phyloP scores from a whole-genome alignment of 139 green algal species.

The Edaphochlamys debaryana region DNA sequence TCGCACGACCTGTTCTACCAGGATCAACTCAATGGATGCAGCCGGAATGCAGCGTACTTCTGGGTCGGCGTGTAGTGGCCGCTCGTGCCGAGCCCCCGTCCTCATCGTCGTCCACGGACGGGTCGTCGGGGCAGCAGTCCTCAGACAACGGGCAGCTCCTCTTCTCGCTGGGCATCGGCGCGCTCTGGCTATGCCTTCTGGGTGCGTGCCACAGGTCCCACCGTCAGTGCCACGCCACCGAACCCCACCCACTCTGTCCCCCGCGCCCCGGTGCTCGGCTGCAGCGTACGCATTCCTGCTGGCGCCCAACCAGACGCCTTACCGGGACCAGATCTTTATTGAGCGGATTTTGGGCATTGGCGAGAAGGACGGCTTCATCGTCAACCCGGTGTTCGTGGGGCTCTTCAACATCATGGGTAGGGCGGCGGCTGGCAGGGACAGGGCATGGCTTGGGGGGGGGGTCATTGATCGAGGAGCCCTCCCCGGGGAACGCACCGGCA shows the following conservation, averaged over 20 bases:
- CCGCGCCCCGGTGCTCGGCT: not conserved
- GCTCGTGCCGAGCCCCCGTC: no score
- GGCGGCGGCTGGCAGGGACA: constrained; percentile 72
- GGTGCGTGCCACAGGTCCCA: not conserved
- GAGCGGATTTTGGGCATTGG: constrained; percentile 70
- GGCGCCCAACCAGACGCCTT: constrained; percentile 85
- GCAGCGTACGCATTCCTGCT: constrained; percentile 77
- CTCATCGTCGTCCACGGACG: no score
- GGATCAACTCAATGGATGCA: no score
- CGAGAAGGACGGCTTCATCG: constrained; percentile 48
- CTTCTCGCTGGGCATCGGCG: constrained; percentile 32
- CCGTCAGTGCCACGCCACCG: not conserved
- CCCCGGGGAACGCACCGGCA: no score
- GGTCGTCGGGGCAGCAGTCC: no score
- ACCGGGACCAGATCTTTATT: constrained; percentile 74
- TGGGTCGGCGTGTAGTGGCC: no score
- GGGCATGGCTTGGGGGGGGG: not conserved
- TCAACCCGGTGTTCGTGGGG: constrained; percentile 43
- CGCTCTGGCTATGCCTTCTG: constrained; percentile 34
- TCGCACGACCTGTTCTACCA: no score
- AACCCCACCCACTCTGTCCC: not conserved
- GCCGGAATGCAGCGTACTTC: no score
- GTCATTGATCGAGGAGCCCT: no score
- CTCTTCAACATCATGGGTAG: constrained; percentile 15
- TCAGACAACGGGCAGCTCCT: constrained; percentile 40